Percentiles rank a stretch among this genome's conserved stretches.
Conservation (phyloP, 768 basidiomycete genomes). For the Auriscalpium microsporum region DNA sequence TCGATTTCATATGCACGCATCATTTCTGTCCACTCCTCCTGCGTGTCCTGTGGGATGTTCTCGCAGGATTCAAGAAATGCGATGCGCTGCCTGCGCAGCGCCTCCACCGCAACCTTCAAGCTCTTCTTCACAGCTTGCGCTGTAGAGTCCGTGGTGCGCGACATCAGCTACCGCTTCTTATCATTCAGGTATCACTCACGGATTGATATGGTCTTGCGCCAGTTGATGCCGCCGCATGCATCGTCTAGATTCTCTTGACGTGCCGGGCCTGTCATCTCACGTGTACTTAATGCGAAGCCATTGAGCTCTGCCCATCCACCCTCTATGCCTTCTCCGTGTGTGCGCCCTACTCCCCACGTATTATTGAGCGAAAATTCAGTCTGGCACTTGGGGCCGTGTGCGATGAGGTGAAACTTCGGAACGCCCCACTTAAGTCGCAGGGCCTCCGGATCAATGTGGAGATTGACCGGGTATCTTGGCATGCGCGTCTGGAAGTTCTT, state of each 20-base stretch:
- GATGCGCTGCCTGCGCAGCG: not conserved
- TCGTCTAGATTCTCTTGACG: slow-evolving; percentile 12
- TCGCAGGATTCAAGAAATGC: not conserved
- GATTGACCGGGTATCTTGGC: not conserved
- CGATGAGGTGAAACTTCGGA: slow-evolving; percentile 26
- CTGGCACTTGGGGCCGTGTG: slow-evolving; percentile 20
- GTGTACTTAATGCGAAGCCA: not conserved
- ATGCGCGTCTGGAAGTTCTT: slow-evolving; percentile 18
- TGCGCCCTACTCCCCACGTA: slow-evolving; percentile 4
- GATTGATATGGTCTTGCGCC: slow-evolving; percentile 5
- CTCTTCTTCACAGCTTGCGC: not conserved
- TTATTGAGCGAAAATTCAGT: slow-evolving; percentile 11
- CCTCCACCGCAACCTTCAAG: not conserved
- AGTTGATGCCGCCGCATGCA: slow-evolving; percentile 6
- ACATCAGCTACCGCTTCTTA: not conserved
- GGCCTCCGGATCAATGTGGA: not conserved
- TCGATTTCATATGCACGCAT: not conserved
- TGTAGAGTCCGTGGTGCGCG: not conserved
- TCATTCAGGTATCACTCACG: not conserved
- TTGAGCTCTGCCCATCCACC: slow-evolving; percentile 13
- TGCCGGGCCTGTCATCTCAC: slow-evolving; percentile 10
- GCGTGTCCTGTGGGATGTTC: not conserved
- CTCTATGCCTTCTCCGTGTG: slow-evolving; percentile 17
- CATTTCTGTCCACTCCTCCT: not conserved
- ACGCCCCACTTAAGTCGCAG: slow-evolving; percentile 12